These are phyloP conservation scores for Agrocybe chaxingu DNA, from an alignment of 768 basidiomycete genomes.

Conservation along the genomic window DNA sequence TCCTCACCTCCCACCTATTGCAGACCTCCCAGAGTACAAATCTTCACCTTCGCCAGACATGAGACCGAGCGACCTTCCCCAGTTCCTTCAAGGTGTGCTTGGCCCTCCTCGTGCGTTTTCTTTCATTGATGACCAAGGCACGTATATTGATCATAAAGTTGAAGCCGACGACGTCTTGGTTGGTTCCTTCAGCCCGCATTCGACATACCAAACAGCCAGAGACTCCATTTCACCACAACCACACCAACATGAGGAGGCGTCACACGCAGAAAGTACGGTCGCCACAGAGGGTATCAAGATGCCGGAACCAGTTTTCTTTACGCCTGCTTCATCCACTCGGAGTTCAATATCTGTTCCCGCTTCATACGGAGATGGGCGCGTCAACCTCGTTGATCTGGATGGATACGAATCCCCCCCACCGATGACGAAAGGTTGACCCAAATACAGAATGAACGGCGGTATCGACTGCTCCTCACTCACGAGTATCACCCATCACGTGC, in stretches of 20 bases:
- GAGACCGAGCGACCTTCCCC: slow-evolving; percentile 20
- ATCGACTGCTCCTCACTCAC: slow-evolving; percentile 64
- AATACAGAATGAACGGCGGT: slow-evolving; percentile 59
- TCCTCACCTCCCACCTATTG: slow-evolving; percentile 13
- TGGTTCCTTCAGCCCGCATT: slow-evolving; percentile 2
- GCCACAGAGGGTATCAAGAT: slow-evolving; percentile 26
- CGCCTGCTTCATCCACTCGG: slow-evolving; percentile 24
- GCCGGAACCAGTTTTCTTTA: slow-evolving; percentile 38
- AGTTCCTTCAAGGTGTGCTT: slow-evolving; percentile 14
- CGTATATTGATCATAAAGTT: neutral
- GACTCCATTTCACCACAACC: neutral
- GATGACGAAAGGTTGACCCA: slow-evolving; percentile 37
- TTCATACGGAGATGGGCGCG: slow-evolving; percentile 8
- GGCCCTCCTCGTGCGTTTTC: slow-evolving; percentile 16
- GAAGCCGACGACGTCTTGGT: slow-evolving; percentile 12
- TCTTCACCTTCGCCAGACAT: slow-evolving; percentile 30
- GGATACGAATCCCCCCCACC: slow-evolving; percentile 44
- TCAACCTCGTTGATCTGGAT: slow-evolving; percentile 17
- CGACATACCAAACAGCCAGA: slow-evolving; percentile 2
- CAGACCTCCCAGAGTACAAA: slow-evolving; percentile 16
- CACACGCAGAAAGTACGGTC: slow-evolving; percentile 33
- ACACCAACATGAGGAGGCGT: neutral
- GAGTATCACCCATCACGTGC: slow-evolving; percentile 67
- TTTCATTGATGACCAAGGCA: neutral
- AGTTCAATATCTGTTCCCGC: slow-evolving; percentile 14